These are phyloP conservation scores for Acidomyces sp. DNA, from an alignment of 495 filamentous ascomycete species.

Conservation along the genomic window DNA sequence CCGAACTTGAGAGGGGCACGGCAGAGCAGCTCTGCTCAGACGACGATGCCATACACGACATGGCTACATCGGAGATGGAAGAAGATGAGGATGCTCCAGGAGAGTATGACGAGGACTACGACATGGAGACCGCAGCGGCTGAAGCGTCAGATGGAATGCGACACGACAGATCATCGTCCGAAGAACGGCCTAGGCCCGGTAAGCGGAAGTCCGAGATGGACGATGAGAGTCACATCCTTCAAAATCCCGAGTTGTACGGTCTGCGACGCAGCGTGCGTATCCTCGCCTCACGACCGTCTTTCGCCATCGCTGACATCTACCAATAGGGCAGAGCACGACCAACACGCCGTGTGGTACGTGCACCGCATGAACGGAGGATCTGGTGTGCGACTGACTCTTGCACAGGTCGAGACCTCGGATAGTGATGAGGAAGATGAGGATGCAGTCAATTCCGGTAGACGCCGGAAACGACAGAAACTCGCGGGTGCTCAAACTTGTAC, in stretches of 20 bases:
- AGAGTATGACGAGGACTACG: conserved; percentile 70
- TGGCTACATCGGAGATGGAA: conserved; percentile 30
- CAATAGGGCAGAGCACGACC: conserved; percentile 42
- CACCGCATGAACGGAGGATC: neutral
- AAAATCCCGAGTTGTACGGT: conserved; percentile 94
- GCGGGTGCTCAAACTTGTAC: conserved; percentile 27
- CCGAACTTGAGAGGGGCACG: neutral
- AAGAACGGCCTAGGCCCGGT: conserved; percentile 45
- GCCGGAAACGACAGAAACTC: conserved; percentile 34
- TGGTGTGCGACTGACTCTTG: neutral
- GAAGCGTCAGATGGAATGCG: conserved; percentile 6
- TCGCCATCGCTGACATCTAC: conserved; percentile 27
- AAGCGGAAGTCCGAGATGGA: conserved; percentile 65
- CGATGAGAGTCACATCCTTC: conserved; percentile 69
- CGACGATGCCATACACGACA: conserved; percentile 22
- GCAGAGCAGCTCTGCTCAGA: conserved; percentile 25
- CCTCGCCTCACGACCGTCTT: conserved; percentile 1
- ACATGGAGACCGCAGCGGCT: conserved; percentile 45
- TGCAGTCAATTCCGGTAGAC: conserved; percentile 34
- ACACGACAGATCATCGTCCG: conserved; percentile 46
- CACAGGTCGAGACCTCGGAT: conserved; percentile 56
- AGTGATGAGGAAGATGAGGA: conserved; percentile 61
- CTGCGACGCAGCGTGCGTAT: conserved; percentile 72
- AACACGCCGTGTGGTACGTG: conserved; percentile 35
- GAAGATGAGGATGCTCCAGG: conserved; percentile 52